phyloP scores from a whole-genome alignment of 2,329 filamentous ascomycete species.

The Tolypocladium ovalisporum region DNA sequence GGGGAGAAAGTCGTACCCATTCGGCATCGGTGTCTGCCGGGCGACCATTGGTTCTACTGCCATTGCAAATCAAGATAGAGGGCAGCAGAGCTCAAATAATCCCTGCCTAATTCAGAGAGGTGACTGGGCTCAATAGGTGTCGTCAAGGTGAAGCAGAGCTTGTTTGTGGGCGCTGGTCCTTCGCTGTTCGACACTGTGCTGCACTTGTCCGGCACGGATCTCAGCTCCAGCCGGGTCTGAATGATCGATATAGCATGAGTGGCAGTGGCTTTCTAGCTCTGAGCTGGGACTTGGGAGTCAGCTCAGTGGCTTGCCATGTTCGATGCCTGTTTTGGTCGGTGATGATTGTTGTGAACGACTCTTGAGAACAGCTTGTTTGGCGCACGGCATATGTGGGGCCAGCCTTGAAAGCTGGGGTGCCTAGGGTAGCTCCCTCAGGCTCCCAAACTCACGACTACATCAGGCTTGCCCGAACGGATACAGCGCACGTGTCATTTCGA shows the following conservation, averaged over 20 bases:
- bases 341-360: background rate
- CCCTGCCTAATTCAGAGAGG: background rate
- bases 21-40: constrained; percentile 19
- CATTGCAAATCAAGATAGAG: background rate
- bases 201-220: background rate
- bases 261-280: background rate
- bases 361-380: background rate
- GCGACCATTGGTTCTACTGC: constrained; percentile 11
- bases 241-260: background rate
- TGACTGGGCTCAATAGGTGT: too few relatives aligned
- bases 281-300: background rate
- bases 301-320: background rate
- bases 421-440: too few relatives aligned
- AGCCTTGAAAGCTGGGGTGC: too few relatives aligned
- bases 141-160: background rate
- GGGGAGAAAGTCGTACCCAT: constrained; percentile 28
- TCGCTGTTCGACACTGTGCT: background rate
- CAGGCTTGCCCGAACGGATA: too few relatives aligned
- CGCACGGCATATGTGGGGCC: background rate
- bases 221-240: background rate
- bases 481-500: too few relatives aligned
- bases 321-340: background rate
- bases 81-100: background rate
- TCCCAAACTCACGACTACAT: too few relatives aligned
- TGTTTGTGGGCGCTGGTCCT: background rate